Base-by-base conservation (phyloP, 768 basidiomycete species). In the Favolaschia claudopus region DNA sequence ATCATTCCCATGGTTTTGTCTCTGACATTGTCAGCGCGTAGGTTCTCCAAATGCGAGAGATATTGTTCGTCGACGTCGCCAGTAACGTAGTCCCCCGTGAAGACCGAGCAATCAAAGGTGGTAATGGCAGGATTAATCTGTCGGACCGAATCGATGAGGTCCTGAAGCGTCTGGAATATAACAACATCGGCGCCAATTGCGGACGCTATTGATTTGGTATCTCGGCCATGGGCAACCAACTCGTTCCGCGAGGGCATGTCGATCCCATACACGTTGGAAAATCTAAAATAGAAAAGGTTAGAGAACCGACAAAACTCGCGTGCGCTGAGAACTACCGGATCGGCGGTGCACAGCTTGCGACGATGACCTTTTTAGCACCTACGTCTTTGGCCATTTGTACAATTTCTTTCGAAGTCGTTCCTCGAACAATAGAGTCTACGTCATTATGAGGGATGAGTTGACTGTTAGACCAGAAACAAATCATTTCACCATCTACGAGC, bases 351-450 rank as follows among this genome's bases (percentile, higher is more conserved):
- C 97, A 99, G 46, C 95, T 96, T 1, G 97, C 97, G 42, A 99
- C 88, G 62, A 98, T 90, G 68, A 99, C 94, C 66, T 91, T 93
- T 74, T 91, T 95, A 17, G 97, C 96, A 15, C 97, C 97, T 15
- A 97, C 97, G 69, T 99, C 97, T 71, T 96, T 96, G 19, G 96
- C 97, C 96, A 99, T 99, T 72, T 98, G 96, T 24, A 99, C 85
- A 62, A 99, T 99, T 73, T 99, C 97, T 71, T 93, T 96, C 14
- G 96, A 99, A 0, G 97, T 99, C 1, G 97, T 99, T 6, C 97
- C 97, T 24, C 97, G 89, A 20, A 99, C 97, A 65, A 99, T 99
- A 0, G 97, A 99, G 75, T 99, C 96, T 97, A 58, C 32, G 38
- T 19, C 24, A 64, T 6, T 28, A 40, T 22, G 34, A 60, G 15